These are phyloP conservation scores for Trametes cinnabarina DNA, from an alignment of 768 basidiomycete genomes.

Conservation along the genomic window DNA sequence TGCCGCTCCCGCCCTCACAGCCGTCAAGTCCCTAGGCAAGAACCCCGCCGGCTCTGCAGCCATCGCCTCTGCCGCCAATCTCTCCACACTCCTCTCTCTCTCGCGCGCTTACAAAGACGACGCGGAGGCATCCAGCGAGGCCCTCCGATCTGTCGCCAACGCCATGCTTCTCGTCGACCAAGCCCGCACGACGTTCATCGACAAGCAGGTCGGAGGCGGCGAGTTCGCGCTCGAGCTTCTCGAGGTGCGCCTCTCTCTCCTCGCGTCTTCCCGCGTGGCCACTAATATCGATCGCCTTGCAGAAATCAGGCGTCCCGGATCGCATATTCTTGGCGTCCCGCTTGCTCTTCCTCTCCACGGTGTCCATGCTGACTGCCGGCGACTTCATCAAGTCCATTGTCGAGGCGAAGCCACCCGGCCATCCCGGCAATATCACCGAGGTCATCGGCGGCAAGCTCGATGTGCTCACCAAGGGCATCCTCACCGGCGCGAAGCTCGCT, in stretches of 20 bases:
- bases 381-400: conserved; percentile 55
- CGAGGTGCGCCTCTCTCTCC: conserved; percentile 43
- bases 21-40: conserved; percentile 74
- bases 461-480: conserved; percentile 46
- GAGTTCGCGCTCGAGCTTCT: conserved; percentile 53
- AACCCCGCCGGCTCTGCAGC: conserved; percentile 65
- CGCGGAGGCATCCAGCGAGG: conserved; percentile 61
- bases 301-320: conserved; percentile 65
- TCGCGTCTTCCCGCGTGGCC: conserved; percentile 10
- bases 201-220: conserved; percentile 62
- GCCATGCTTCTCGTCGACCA: conserved; percentile 66
- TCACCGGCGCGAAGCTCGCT: conserved; percentile 51
- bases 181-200: conserved; percentile 57
- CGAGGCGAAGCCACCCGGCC: conserved; percentile 57
- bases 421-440: conserved; percentile 52
- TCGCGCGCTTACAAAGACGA: conserved; percentile 55
- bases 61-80: conserved; percentile 52
- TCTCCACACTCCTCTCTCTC: conserved; percentile 54
- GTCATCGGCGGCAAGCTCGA: conserved; percentile 63
- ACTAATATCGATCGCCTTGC: neutral
- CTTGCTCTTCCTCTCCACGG: conserved; percentile 73
- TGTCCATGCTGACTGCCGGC: conserved; percentile 45
- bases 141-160: conserved; percentile 77
- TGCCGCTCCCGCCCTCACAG: conserved; percentile 60
- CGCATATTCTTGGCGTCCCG: conserved; percentile 73